phyloP scores from a whole-genome alignment of 2,329 filamentous ascomycete species.

The Aureobasidium zeae region DNA sequence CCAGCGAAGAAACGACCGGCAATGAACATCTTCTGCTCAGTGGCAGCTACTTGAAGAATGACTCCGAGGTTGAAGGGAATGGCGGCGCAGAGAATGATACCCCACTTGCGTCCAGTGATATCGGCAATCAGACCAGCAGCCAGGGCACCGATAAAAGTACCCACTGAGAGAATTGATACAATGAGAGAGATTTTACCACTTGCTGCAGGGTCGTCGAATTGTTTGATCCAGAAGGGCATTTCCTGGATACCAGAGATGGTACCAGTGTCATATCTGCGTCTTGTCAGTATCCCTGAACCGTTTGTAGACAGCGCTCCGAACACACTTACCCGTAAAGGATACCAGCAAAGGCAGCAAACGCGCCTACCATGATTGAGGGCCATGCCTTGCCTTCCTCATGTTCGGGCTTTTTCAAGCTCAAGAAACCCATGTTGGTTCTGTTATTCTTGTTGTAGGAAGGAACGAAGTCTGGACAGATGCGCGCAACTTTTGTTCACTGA shows the following conservation, averaged over 20 bases:
- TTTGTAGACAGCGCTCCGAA: neutral
- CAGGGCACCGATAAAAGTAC: constrained; percentile 21
- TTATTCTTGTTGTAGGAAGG: too few species aligned
- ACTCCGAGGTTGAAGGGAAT: constrained; percentile 30
- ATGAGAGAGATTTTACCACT: constrained; percentile 18
- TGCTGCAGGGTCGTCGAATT: constrained; percentile 15
- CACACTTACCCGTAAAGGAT: constrained; percentile 19
- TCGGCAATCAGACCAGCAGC: constrained; percentile 60
- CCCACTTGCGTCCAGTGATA: constrained; percentile 58
- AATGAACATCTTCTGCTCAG: constrained; percentile 17
- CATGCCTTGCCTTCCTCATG: constrained; percentile 34
- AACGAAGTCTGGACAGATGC: too few species aligned
- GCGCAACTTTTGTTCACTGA: too few species aligned
- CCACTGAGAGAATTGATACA: constrained; percentile 21
- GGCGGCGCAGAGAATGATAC: constrained; percentile 56
- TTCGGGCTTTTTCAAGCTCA: constrained; percentile 35
- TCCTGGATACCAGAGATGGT: constrained; percentile 17
- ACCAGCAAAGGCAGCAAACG: constrained; percentile 32
- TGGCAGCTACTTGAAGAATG: constrained; percentile 19
- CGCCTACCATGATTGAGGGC: constrained; percentile 33
- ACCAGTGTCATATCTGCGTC: neutral
- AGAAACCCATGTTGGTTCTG: constrained; percentile 26
- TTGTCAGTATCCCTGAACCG: neutral
- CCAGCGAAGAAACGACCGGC: constrained; percentile 20
- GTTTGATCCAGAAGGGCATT: constrained; percentile 17